Evolutionary conservation across 179 eudicot species (phyloP).

Genomic region (Gypsophila paniculata): DNA sequence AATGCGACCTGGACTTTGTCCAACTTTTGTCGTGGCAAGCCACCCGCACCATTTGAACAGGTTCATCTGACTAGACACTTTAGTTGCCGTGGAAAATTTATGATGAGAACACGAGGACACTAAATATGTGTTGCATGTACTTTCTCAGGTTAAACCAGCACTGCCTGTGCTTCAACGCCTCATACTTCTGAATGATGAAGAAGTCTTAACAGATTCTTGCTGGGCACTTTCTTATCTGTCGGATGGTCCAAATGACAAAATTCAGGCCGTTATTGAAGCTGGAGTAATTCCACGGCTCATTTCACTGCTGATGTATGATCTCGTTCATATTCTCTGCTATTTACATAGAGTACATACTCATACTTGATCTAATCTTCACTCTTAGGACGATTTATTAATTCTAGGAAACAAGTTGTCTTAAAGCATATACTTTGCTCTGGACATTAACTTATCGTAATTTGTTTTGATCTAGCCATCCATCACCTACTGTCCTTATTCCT

Average conservation of each 20-base stretch:
- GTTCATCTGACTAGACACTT: constrained; percentile 26
- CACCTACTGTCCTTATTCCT: constrained; percentile 53
- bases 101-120: not conserved
- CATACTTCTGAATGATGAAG: constrained; percentile 62
- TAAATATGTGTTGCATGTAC: constrained; percentile 11
- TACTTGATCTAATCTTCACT: not conserved
- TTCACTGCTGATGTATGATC: constrained; percentile 67
- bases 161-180: constrained; percentile 65
- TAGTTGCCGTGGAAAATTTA: not conserved
- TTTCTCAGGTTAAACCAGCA: constrained; percentile 64
- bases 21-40: constrained; percentile 83
- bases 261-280: constrained; percentile 78
- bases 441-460: constrained; percentile 12
- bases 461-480: constrained; percentile 37
- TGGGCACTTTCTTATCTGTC: constrained; percentile 90
- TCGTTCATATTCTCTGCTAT: constrained; percentile 7
- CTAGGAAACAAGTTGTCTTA: not conserved
- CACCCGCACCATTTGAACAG: constrained; percentile 78
- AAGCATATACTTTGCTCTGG: not conserved
- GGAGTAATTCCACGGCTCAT: constrained; percentile 71
- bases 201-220: constrained; percentile 76
- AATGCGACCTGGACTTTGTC: constrained; percentile 88
- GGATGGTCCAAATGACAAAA: constrained; percentile 81
- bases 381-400: not conserved
- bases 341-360: not conserved